These are phyloP conservation scores for Termitomyces sp. DNA, from an alignment of 768 basidiomycete genomes.

Conservation along the genomic window DNA sequence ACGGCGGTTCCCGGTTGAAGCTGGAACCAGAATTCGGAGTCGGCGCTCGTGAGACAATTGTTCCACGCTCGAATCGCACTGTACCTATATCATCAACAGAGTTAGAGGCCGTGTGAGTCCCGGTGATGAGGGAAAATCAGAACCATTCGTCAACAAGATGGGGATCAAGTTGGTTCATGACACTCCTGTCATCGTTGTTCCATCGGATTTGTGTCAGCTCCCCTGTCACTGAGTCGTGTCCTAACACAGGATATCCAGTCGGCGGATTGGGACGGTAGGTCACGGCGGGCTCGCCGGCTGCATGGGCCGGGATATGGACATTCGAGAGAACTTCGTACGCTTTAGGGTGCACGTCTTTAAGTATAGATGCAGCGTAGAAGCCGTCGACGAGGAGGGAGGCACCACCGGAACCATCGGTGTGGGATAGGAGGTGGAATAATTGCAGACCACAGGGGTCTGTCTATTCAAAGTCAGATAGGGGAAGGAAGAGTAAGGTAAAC, in stretches of 20 bases:
- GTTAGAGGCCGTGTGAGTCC: background rate
- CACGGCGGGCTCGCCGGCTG: constrained; percentile 68
- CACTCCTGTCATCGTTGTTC: constrained; percentile 93
- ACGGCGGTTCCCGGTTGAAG: constrained; percentile 84
- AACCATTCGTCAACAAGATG: constrained; percentile 74
- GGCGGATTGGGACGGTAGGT: constrained; percentile 55
- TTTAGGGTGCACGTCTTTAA: constrained; percentile 67
- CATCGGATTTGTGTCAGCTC: constrained; percentile 78
- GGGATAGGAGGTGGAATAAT: constrained; percentile 88
- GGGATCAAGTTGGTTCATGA: constrained; percentile 56
- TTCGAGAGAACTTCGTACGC: constrained; percentile 65
- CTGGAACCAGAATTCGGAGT: constrained; percentile 91
- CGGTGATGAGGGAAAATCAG: background rate
- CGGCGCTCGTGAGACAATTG: constrained; percentile 62
- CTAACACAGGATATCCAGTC: constrained; percentile 65
- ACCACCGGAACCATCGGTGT: constrained; percentile 79
- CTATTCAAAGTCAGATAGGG: constrained; percentile 29
- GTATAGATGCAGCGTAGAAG: constrained; percentile 82
- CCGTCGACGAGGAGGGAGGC: constrained; percentile 92
- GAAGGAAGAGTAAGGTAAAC: background rate
- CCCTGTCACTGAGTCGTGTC: constrained; percentile 54
- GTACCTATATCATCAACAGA: constrained; percentile 44
- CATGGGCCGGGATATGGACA: constrained; percentile 75
- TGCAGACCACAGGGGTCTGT: constrained; percentile 96
- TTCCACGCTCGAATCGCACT: constrained; percentile 80